A percentile compares a stretch with the other conserved stretches of the same genome.
Evolutionary conservation across 306 rosid species (phyloP).

Genomic region (Herpetospermum pedunculosum): DNA sequence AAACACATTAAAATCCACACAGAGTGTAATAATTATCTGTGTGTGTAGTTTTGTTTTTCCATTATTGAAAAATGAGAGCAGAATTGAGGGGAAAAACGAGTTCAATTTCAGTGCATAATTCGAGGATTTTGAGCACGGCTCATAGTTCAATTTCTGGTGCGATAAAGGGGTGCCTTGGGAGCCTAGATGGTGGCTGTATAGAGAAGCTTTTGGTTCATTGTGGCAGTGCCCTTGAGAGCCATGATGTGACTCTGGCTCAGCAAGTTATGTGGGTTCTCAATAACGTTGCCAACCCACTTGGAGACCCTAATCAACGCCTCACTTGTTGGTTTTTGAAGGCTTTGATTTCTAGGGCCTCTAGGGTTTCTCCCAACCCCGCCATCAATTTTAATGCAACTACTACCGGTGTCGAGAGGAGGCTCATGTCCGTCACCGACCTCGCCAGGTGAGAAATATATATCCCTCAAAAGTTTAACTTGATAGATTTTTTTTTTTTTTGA

Average conservation of each 20-base stretch:
- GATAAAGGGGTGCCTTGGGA: conserved; percentile 72
- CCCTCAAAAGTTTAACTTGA: no score
- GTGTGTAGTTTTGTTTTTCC: background rate
- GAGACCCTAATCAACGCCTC: conserved; percentile 90
- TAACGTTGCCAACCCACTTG: conserved; percentile 69
- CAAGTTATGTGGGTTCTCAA: conserved; percentile 99
- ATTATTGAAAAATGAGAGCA: conserved; percentile 33
- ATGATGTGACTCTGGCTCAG: conserved; percentile 80
- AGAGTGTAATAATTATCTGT: background rate
- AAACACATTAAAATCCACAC: background rate
- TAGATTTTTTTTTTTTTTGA: no score
- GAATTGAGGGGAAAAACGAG: conserved; percentile 41
- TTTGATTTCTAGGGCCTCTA: conserved; percentile 66
- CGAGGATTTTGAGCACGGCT: conserved; percentile 33
- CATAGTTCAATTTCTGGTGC: conserved; percentile 42
- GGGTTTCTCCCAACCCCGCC: conserved; percentile 52
- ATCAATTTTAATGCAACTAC: conserved; percentile 38
- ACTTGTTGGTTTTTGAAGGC: conserved; percentile 88
- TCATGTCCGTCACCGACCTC: conserved; percentile 71
- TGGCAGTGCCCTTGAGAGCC: conserved; percentile 75
- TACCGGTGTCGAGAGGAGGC: conserved; percentile 29
- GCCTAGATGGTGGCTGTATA: conserved; percentile 75
- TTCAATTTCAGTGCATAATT: conserved; percentile 50
- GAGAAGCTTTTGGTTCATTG: conserved; percentile 88
- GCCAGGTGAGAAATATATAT: conserved; percentile 32